Evolutionary conservation across 352 stramenopile genomes (phyloP).

Genomic region (Bremia lactucae): DNA sequence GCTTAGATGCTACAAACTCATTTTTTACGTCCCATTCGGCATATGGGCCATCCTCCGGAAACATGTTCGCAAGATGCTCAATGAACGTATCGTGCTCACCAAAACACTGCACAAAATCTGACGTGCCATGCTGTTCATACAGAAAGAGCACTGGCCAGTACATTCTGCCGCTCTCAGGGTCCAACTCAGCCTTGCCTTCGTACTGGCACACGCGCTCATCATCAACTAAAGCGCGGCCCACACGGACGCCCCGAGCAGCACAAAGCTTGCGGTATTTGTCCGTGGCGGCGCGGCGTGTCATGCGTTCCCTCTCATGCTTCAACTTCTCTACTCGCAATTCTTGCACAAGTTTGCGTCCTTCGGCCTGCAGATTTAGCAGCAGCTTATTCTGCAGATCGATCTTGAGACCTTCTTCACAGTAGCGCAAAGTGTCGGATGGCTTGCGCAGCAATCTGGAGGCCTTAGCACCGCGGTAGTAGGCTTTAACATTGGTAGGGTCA

Average conservation of each 20-base stretch:
- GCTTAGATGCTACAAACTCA: conserved; percentile 63
- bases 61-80: conserved; percentile 85
- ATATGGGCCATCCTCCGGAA: conserved; percentile 76
- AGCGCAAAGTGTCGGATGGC: conserved; percentile 67
- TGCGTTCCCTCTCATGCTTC: conserved; percentile 51
- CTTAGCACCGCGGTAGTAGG: conserved; percentile 79
- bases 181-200: conserved; percentile 69
- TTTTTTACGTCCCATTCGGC: conserved; percentile 66
- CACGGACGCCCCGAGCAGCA: conserved; percentile 41
- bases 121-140: conserved; percentile 78
- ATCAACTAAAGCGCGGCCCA: conserved; percentile 63
- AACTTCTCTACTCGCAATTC: conserved; percentile 53
- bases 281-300: conserved; percentile 52
- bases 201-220: conserved; percentile 77
- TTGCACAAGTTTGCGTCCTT: conserved; percentile 46
- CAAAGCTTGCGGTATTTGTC: conserved; percentile 78
- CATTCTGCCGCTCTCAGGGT: conserved; percentile 47
- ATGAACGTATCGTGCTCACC: conserved; percentile 73
- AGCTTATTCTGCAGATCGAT: conserved; percentile 70
- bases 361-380: conserved; percentile 53
- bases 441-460: conserved; percentile 72
- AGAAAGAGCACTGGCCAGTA: conserved; percentile 78
- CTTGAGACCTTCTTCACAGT: conserved; percentile 68
- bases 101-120: conserved; percentile 76
- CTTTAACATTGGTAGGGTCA: conserved; percentile 69